Base-by-base conservation (phyloP, 2,329 filamentous ascomycete genomes). In the Endoconidiophora laricicola region DNA sequence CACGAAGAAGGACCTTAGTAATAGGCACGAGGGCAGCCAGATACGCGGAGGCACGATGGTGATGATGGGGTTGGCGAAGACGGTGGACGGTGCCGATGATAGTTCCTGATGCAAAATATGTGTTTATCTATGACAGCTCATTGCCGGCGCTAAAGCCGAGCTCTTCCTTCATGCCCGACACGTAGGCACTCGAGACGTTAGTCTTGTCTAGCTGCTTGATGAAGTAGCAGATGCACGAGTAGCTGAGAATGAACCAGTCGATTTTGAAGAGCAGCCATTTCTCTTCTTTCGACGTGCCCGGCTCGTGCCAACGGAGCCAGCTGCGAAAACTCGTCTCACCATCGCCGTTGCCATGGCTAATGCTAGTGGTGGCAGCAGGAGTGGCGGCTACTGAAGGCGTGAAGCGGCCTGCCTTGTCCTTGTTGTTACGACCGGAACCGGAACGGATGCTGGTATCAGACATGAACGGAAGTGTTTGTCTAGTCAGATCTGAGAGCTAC, bases 191-290 rank as follows among this genome's bases (percentile, higher is more conserved):
- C 43, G 60, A 59, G 14, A 66, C 59, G 39, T 66, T 66, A 14
- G 60, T 63, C n/a, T 64, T 61, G 46, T 66, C 64, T 7, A 66
- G 61, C 59, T 63, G 50, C n/a, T 74, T 74, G 56, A 71, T 63
- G 50, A 75, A 70, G 57, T 74, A 76, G 55, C 67, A 71, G 46
- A 80, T 58, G 57, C 76, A 80, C 60, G 76, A 79, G 57, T 79
- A 79, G 0, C 72, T 76, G 42, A 80, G 60, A 5, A 73, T 62
- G 52, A 71, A 72, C 57, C 66, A 67, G 55, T 73, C 71, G 23
- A 73, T 64, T 57, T 74, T 73, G 49, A 66, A 61, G 16, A 72
- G 62, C 7, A 74, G 64, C 39, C 59, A 62, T 50, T 67, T 67
- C 56, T 74, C 67, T 53, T 63, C 61, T 2, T 58, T 58, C 7